These are phyloP conservation scores for Striga asiatica DNA, from an alignment of 257 asterid species.

Conservation along the genomic window DNA sequence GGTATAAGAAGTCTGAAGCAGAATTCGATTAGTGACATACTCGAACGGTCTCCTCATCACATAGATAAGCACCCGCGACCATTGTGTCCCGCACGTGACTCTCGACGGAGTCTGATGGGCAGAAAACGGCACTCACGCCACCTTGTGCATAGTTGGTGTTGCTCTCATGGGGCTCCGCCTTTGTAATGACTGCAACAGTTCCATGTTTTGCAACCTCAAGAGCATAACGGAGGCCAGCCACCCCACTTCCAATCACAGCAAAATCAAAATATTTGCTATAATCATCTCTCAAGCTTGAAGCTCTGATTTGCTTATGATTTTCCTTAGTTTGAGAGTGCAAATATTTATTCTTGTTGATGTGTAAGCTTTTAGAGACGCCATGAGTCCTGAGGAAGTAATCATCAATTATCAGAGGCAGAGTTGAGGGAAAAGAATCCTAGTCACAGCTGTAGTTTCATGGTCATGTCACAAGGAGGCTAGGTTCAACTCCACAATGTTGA, in stretches of 20 bases:
- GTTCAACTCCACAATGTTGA: not conserved
- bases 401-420: conserved; percentile 12
- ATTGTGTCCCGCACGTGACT: conserved; percentile 91
- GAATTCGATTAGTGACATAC: conserved; percentile 30
- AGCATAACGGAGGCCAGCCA: conserved; percentile 98
- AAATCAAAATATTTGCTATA: conserved; percentile 69
- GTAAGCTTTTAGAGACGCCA: conserved; percentile 38
- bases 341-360: conserved; percentile 19
- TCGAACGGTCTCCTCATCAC: conserved; percentile 98
- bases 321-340: conserved; percentile 22
- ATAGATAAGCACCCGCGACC: conserved; percentile 94
- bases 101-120: conserved; percentile 95
- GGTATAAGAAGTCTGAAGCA: not conserved
- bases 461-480: not conserved
- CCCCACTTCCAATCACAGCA: conserved; percentile 92
- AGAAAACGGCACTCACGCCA: conserved; percentile 95
- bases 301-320: conserved; percentile 27
- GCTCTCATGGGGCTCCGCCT: conserved; percentile 97
- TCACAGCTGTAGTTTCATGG: not conserved
- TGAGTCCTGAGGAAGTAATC: conserved; percentile 43
- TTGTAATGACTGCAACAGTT: conserved; percentile 85
- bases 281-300: conserved; percentile 48
- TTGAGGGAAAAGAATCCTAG: not conserved
- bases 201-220: conserved; percentile 93
- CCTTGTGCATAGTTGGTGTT: conserved; percentile 99